These are phyloP conservation scores for Quercus lobata DNA, from an alignment of 331 rosid species.

Conservation along the genomic window DNA sequence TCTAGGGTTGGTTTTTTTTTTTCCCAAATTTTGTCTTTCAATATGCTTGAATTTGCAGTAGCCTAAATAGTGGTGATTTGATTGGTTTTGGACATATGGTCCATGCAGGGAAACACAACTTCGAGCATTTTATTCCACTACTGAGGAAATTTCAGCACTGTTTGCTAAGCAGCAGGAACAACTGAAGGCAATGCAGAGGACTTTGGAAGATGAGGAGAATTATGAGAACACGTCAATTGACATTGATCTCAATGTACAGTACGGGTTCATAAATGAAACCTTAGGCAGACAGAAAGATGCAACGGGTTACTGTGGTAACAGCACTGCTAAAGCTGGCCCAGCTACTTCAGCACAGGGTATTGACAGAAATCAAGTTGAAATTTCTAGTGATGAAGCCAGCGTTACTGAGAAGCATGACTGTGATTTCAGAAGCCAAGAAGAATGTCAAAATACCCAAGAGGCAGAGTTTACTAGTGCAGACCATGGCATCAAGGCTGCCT, in stretches of 20 bases:
- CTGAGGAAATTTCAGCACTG: slow-evolving; percentile 78
- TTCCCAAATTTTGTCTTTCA: slow-evolving; percentile 12
- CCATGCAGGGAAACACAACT: slow-evolving; percentile 87
- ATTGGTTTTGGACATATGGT: slow-evolving; percentile 3
- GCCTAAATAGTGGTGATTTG: not conserved
- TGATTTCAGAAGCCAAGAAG: slow-evolving; percentile 56
- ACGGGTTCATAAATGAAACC: slow-evolving; percentile 31
- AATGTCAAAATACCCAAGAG: slow-evolving; percentile 67
- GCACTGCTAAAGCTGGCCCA: slow-evolving; percentile 45
- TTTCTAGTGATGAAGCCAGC: slow-evolving; percentile 68
- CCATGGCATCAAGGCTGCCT: slow-evolving; percentile 51
- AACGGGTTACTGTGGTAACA: slow-evolving; percentile 29
- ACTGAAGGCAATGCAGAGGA: slow-evolving; percentile 85
- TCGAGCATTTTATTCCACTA: slow-evolving; percentile 91
- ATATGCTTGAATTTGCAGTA: slow-evolving; percentile 17
- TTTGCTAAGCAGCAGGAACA: slow-evolving; percentile 96
- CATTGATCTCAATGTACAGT: slow-evolving; percentile 43
- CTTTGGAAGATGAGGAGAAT: slow-evolving; percentile 90
- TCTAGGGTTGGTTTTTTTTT: not conserved
- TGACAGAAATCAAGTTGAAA: slow-evolving; percentile 41
- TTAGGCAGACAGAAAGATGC: slow-evolving; percentile 36
- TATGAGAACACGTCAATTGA: slow-evolving; percentile 75
- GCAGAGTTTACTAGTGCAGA: slow-evolving; percentile 74
- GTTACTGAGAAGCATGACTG: slow-evolving; percentile 77
- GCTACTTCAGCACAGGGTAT: slow-evolving; percentile 47